Evolutionary conservation across 1,139 yeast genomes (phyloP).

Genomic region (Blastobotrys capitulatus): DNA sequence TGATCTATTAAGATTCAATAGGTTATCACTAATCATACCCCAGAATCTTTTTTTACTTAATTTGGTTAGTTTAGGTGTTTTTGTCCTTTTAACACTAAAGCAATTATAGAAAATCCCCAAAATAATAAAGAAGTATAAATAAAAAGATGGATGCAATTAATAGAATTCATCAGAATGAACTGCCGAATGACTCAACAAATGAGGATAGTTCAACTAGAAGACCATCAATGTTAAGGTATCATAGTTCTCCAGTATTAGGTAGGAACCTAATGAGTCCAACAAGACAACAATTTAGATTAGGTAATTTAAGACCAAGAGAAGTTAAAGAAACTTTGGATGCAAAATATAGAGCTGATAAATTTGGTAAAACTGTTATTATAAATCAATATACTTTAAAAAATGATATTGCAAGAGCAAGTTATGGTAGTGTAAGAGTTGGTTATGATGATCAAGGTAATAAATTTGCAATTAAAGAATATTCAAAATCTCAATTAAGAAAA

Average conservation of each 20-base stretch:
- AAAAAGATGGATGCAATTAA: neutral
- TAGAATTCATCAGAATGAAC: too few species aligned
- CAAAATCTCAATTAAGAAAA: conserved; percentile 40
- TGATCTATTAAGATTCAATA: too few species aligned
- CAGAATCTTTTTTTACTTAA: too few species aligned
- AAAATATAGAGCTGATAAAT: conserved; percentile 30
- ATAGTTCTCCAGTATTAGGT: conserved; percentile 29
- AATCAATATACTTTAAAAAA: conserved; percentile 54
- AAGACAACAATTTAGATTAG: conserved; percentile 35
- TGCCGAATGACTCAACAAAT: neutral
- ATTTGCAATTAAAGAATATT: conserved; percentile 67
- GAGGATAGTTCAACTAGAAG: conserved; percentile 10
- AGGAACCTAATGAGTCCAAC: conserved; percentile 33
- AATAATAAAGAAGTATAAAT: too few species aligned
- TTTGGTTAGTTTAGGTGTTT: too few species aligned
- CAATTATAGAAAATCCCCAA: too few species aligned
- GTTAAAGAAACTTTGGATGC: conserved; percentile 39
- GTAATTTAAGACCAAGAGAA: conserved; percentile 31
- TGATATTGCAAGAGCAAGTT: conserved; percentile 80
- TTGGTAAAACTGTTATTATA: conserved; percentile 26
- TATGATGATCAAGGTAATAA: conserved; percentile 48
- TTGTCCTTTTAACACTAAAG: too few species aligned
- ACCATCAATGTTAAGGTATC: conserved; percentile 28
- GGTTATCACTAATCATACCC: too few species aligned
- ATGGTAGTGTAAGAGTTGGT: conserved; percentile 85